These are phyloP conservation scores for Dendrocalamus latiflorus DNA, from an alignment of 202 grass and related monocot species.

Conservation along the genomic window DNA sequence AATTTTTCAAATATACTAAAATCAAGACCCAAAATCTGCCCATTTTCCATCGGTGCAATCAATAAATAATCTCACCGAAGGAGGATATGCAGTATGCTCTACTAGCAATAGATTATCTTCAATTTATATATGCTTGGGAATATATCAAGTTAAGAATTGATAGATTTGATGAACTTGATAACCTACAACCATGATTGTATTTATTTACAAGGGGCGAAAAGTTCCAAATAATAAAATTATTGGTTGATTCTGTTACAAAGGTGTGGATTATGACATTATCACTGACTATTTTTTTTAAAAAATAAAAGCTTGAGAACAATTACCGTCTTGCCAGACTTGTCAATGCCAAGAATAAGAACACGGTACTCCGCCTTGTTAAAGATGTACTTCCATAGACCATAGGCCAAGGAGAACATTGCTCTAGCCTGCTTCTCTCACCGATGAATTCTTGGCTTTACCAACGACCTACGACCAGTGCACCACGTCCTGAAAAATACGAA, in stretches of 20 bases:
- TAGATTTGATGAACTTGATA: background rate
- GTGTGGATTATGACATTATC: background rate
- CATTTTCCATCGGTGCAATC: background rate
- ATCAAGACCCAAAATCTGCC: background rate
- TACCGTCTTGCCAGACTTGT: slow-evolving; percentile 92
- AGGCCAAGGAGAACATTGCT: slow-evolving; percentile 86
- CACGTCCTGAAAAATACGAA: slow-evolving; percentile 9
- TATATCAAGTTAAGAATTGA: background rate
- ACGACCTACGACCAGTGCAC: background rate
- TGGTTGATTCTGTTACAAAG: background rate
- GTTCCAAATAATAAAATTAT: background rate
- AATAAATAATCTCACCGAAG: background rate
- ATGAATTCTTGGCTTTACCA: background rate
- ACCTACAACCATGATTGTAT: background rate
- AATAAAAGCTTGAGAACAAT: background rate
- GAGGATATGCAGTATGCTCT: background rate
- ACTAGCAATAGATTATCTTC: background rate
- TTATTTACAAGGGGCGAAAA: background rate
- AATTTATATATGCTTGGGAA: background rate
- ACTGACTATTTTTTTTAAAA: background rate
- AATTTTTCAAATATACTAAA: background rate
- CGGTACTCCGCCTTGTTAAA: slow-evolving; percentile 85
- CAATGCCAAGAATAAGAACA: slow-evolving; percentile 82
- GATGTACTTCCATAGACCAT: slow-evolving; percentile 85
- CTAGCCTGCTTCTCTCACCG: background rate